Conservation (phyloP, 768 basidiomycete species). For the Trametes elegans region DNA sequence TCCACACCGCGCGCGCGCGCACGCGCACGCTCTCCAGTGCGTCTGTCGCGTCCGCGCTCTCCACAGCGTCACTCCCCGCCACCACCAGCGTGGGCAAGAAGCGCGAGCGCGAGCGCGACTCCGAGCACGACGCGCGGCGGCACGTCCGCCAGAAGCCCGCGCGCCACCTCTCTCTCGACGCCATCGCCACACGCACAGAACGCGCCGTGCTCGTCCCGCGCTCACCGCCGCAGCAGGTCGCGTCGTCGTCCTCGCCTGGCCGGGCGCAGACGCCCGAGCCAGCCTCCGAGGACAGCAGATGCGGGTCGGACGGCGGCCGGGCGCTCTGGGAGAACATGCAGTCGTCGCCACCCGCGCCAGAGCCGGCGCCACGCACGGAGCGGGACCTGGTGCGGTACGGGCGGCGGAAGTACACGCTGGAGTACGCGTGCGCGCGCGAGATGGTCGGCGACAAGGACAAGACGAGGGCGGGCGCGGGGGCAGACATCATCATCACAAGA, state of each 20-base stretch:
- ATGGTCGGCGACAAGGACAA: constrained; percentile 4
- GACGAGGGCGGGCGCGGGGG: constrained; percentile 5
- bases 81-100: background rate
- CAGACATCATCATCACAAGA: background rate
- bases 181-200: constrained; percentile 33
- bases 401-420: constrained; percentile 29
- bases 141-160: constrained; percentile 11
- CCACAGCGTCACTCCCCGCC: background rate
- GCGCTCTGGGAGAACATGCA: constrained; percentile 33
- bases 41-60: background rate
- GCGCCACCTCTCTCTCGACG: constrained; percentile 32
- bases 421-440: constrained; percentile 37
- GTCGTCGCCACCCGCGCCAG: constrained; percentile 27
- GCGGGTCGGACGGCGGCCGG: background rate
- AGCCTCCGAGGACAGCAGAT: background rate
- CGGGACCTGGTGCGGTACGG: constrained; percentile 29
- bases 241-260: constrained; percentile 16
- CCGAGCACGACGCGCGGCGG: constrained; percentile 13
- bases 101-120: constrained; percentile 4
- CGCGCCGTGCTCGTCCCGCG: constrained; percentile 24
- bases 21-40: constrained; percentile 6
- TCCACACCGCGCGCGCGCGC: constrained; percentile 16
- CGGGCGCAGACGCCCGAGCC: constrained; percentile 18
- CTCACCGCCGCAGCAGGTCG: constrained; percentile 25
- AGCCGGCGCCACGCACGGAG: constrained; percentile 19